Percentiles rank a stretch among this genome's conserved stretches.
Evolutionary conservation across 306 rosid species (phyloP).

Genomic region (Acacia melanoxylon): DNA sequence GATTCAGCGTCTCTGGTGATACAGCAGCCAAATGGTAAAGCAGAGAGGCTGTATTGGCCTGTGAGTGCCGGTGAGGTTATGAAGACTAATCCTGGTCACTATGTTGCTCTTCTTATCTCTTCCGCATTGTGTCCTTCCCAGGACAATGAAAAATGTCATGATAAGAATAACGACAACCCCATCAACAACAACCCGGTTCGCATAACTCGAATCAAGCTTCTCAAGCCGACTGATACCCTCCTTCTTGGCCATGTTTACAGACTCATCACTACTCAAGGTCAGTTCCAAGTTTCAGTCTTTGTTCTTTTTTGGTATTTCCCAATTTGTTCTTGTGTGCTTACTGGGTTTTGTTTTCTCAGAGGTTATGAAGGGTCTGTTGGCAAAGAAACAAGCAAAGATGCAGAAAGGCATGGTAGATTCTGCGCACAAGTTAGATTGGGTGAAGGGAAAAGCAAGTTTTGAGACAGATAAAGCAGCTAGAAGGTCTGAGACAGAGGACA

Average conservation of each 20-base stretch:
- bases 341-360: slow-evolving; percentile 43
- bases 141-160: slow-evolving; percentile 25
- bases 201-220: slow-evolving; percentile 89
- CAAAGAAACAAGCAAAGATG: slow-evolving; percentile 83
- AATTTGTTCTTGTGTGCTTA: slow-evolving; percentile 17
- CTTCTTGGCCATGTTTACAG: slow-evolving; percentile 94
- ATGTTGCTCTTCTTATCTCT: slow-evolving; percentile 94
- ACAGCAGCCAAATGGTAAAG: slow-evolving; percentile 90
- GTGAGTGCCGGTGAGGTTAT: slow-evolving; percentile 80
- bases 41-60: slow-evolving; percentile 70
- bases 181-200: slow-evolving; percentile 56
- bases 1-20: slow-evolving; percentile 90
- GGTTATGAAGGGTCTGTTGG: slow-evolving; percentile 84
- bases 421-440: slow-evolving; percentile 45
- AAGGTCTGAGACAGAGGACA: slow-evolving; percentile 51
- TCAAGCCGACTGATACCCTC: slow-evolving; percentile 85
- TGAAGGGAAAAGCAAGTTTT: slow-evolving; percentile 37
- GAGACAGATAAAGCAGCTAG: slow-evolving; percentile 36
- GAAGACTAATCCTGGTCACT: slow-evolving; percentile 91
- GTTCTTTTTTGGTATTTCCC: background rate
- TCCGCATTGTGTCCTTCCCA: slow-evolving; percentile 69
- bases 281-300: slow-evolving; percentile 27
- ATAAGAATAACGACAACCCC: slow-evolving; percentile 24
- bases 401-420: slow-evolving; percentile 60
- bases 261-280: slow-evolving; percentile 86